Conservation (phyloP, 108 stramenopile genomes). For the Cyclotella sp. region DNA sequence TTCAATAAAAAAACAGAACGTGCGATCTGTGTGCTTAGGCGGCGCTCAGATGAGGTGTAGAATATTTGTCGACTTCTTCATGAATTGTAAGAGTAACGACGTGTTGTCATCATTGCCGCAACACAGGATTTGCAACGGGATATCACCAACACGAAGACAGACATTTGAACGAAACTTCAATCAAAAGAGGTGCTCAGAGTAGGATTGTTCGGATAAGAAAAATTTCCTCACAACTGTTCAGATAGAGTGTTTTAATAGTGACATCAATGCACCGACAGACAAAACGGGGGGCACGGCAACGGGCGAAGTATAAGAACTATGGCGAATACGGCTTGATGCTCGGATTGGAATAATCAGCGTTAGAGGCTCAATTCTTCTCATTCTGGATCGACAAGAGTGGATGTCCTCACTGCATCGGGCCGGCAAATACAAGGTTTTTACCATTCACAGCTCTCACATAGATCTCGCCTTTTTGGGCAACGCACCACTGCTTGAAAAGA, state of each 20-base stretch:
- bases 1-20: no score
- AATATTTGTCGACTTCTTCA: no score
- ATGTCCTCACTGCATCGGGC: background rate
- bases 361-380: slow-evolving; percentile 1
- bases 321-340: background rate
- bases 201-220: slow-evolving; percentile 11
- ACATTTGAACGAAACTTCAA: background rate
- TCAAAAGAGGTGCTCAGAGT: slow-evolving; percentile 16
- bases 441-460: background rate
- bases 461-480: no score
- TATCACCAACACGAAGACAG: background rate
- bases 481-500: background rate
- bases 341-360: slow-evolving; percentile 27
- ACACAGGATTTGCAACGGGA: background rate
- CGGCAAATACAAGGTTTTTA: background rate
- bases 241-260: background rate
- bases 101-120: no score
- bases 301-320: background rate
- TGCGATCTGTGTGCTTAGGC: no score
- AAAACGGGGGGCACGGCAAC: background rate
- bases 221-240: background rate
- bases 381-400: background rate
- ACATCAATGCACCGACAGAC: slow-evolving; percentile 5
- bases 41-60: no score
- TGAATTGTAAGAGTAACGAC: no score